phyloP scores from a whole-genome alignment of 139 green algal genomes.

The Spirogloea muscicola region DNA sequence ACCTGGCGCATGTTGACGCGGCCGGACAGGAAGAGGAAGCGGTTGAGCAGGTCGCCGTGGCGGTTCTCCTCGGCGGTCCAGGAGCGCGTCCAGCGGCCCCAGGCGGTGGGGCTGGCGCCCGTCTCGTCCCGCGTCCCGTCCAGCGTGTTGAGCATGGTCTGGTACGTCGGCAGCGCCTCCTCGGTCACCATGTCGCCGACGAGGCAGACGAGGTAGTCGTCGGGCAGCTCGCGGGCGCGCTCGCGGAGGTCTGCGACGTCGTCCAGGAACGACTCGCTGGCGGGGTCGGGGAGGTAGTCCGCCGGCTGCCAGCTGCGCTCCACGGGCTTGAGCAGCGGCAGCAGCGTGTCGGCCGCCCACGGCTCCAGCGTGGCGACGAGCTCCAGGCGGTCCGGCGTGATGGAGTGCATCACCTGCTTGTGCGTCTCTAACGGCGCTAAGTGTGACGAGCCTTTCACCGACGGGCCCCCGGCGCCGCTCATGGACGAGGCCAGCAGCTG shows the following conservation, averaged over 20 bases:
- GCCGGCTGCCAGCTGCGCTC: constrained; percentile 91
- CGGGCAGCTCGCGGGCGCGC: constrained; percentile 72
- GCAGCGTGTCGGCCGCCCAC: constrained; percentile 65
- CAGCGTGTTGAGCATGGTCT: constrained; percentile 99
- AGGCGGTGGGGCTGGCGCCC: constrained; percentile 75
- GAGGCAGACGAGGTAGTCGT: constrained; percentile 93
- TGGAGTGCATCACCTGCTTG: constrained; percentile 53
- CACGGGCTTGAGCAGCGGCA: constrained; percentile 72
- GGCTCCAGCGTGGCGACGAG: constrained; percentile 59
- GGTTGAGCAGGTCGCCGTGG: constrained; percentile 97
- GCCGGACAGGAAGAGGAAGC: constrained; percentile 80
- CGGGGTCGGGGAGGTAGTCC: constrained; percentile 89
- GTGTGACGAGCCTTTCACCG: too few relatives aligned
- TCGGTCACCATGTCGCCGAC: constrained; percentile 96
- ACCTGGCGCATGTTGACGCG: constrained; percentile 59
- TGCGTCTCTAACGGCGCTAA: too few relatives aligned
- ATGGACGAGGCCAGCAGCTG: too few relatives aligned
- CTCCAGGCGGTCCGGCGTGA: constrained; percentile 65
- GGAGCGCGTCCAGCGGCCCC: constrained; percentile 70
- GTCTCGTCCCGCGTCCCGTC: constrained; percentile 92
- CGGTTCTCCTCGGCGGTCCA: constrained; percentile 95
- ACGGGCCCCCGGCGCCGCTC: too few relatives aligned
- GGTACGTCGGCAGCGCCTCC: constrained; percentile 99
- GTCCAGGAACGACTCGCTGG: constrained; percentile 85
- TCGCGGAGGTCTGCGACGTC: constrained; percentile 79